Evolutionary conservation across 352 stramenopile species (phyloP).

Genomic region (Globisporangium nodosum): DNA sequence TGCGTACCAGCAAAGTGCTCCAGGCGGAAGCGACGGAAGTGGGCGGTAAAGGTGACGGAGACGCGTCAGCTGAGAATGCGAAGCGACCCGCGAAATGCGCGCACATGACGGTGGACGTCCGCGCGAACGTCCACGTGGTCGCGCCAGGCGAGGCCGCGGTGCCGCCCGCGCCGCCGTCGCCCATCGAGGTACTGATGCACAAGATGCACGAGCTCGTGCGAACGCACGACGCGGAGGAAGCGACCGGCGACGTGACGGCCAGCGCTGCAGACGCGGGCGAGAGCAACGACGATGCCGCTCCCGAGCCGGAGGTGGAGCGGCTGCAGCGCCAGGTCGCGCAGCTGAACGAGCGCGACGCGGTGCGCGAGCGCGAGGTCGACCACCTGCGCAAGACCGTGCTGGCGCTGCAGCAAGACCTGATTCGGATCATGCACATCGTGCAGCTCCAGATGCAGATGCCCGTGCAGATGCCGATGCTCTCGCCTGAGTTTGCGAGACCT

Average conservation of each 20-base stretch:
- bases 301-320: conserved; percentile 14
- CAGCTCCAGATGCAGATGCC: conserved; percentile 75
- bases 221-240: conserved; percentile 10
- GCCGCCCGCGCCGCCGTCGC: conserved; percentile 13
- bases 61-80: too few species aligned
- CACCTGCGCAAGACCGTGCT: conserved; percentile 59
- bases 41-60: too few species aligned
- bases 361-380: conserved; percentile 33
- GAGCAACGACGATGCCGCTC: background rate
- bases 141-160: background rate
- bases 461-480: conserved; percentile 15
- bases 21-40: background rate
- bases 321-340: conserved; percentile 27
- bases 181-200: conserved; percentile 41
- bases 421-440: conserved; percentile 71
- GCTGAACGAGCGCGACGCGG: conserved; percentile 27
- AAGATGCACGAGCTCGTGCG: conserved; percentile 57
- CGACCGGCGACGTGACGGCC: background rate
- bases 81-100: background rate
- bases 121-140: background rate
- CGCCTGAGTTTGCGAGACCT: background rate
- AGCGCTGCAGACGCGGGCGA: background rate
- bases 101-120: conserved; percentile 3
- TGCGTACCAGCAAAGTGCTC: too few species aligned
- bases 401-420: conserved; percentile 64